phyloP scores from a whole-genome alignment of 805 yeast genomes.

The Novakomyces olei region DNA sequence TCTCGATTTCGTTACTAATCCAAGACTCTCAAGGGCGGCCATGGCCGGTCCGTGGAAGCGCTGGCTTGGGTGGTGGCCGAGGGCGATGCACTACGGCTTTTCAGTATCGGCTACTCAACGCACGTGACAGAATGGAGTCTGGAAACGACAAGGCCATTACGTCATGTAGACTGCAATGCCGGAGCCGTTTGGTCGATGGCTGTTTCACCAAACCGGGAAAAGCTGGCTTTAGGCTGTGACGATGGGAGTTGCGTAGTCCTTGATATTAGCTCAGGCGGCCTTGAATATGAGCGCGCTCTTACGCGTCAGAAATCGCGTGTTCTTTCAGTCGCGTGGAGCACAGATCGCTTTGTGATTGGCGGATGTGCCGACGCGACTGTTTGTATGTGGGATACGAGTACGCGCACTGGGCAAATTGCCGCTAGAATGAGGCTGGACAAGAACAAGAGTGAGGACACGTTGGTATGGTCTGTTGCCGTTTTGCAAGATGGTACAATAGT shows the following conservation, averaged over 20 bases:
- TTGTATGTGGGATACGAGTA: constrained; percentile 41
- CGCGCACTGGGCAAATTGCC: constrained; percentile 25
- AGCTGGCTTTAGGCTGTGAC: constrained; percentile 80
- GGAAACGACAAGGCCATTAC: constrained; percentile 43
- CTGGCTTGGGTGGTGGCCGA: constrained; percentile 47
- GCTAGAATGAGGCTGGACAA: constrained; percentile 84
- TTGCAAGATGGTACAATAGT: constrained; percentile 52
- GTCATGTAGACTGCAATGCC: constrained; percentile 70
- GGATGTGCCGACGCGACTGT: constrained; percentile 92
- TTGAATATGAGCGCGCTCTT: constrained; percentile 54
- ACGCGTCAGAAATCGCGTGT: constrained; percentile 63
- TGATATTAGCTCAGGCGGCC: constrained; percentile 62
- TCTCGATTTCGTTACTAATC: no score
- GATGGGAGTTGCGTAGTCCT: constrained; percentile 74
- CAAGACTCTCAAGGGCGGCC: constrained; percentile 57
- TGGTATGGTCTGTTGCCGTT: constrained; percentile 69
- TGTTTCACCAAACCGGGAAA: constrained; percentile 34
- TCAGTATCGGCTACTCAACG: constrained; percentile 87
- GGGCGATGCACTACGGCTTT: constrained; percentile 31
- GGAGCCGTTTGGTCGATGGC: constrained; percentile 85
- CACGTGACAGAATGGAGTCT: constrained; percentile 83
- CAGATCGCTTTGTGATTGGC: constrained; percentile 39
- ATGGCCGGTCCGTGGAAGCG: constrained; percentile 73
- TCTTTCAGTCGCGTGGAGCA: constrained; percentile 55
- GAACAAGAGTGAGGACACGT: constrained; percentile 54